Percentiles rank a stretch among this genome's conserved stretches.
Conservation (phyloP, 352 stramenopile genomes). For the Globisporangium alternatum region DNA sequence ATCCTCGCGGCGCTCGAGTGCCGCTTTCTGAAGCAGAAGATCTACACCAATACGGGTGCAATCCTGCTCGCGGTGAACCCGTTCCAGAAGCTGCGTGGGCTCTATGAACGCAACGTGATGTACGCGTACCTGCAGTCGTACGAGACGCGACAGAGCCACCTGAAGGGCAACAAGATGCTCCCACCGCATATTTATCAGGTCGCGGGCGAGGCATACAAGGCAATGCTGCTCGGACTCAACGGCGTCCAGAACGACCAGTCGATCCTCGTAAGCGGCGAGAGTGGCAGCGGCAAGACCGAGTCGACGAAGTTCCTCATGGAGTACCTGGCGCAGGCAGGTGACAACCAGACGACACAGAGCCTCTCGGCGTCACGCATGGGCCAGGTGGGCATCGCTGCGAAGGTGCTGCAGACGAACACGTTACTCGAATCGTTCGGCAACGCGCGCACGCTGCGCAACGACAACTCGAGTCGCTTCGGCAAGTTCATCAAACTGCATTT, state of each 20-base stretch:
- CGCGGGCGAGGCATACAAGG: conserved; percentile 74
- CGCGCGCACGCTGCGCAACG: conserved; percentile 82
- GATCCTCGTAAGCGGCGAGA: conserved; percentile 87
- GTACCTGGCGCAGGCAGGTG: conserved; percentile 78
- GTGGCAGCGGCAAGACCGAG: conserved; percentile 87
- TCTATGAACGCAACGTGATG: conserved; percentile 61
- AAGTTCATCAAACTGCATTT: conserved; percentile 93
- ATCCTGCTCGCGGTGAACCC: conserved; percentile 85
- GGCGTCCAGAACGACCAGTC: conserved; percentile 67
- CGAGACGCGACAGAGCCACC: conserved; percentile 34
- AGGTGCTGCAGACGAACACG: conserved; percentile 90
- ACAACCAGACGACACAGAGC: conserved; percentile 68
- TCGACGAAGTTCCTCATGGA: conserved; percentile 89
- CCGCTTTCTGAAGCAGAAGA: conserved; percentile 69
- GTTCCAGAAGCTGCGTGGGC: conserved; percentile 62
- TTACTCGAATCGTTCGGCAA: conserved; percentile 90
- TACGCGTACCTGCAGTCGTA: conserved; percentile 65
- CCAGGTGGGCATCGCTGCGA: conserved; percentile 63
- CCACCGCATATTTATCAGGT: conserved; percentile 85
- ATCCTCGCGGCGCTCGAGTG: conserved; percentile 68
- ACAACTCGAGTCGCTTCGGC: conserved; percentile 91
- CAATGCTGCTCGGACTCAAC: conserved; percentile 68
- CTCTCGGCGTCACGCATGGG: conserved; percentile 22
- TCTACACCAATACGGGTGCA: conserved; percentile 84
- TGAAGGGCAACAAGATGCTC: conserved; percentile 32